phyloP scores from a whole-genome alignment of 495 filamentous ascomycete species.

The Penicillium malachiteum region DNA sequence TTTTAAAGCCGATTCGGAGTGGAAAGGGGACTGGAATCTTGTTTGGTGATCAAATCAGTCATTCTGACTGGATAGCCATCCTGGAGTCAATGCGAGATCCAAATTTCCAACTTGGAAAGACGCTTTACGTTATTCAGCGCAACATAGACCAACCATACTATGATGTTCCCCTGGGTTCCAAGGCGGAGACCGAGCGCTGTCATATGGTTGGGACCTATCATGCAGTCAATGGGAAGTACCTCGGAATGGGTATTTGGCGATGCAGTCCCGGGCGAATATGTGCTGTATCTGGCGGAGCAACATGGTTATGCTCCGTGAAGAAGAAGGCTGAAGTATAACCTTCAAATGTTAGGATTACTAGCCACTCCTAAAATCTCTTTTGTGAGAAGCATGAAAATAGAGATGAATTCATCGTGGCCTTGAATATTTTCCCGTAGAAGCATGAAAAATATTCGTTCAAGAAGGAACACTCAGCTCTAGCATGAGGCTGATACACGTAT shows the following conservation, averaged over 20 bases:
- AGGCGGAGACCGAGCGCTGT: background rate
- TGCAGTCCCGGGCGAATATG: slow-evolving; percentile 17
- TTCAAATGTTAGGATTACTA: too few species aligned
- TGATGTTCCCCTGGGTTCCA: slow-evolving; percentile 19
- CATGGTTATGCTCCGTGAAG: slow-evolving; percentile 18
- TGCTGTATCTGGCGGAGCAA: slow-evolving; percentile 16
- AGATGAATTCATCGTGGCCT: too few species aligned
- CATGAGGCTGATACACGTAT: too few species aligned
- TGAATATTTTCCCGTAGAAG: too few species aligned
- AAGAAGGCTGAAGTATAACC: background rate
- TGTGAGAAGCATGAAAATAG: too few species aligned
- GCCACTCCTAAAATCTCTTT: too few species aligned
- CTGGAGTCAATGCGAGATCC: slow-evolving; percentile 14
- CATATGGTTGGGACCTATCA: slow-evolving; percentile 31
- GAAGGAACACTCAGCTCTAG: too few species aligned
- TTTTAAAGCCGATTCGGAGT: slow-evolving; percentile 38
- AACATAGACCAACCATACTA: slow-evolving; percentile 24
- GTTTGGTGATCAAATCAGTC: slow-evolving; percentile 37
- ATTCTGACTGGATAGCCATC: slow-evolving; percentile 24
- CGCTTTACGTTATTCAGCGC: slow-evolving; percentile 30
- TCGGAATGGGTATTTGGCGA: slow-evolving; percentile 30
- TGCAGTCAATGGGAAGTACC: slow-evolving; percentile 20
- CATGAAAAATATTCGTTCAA: too few species aligned
- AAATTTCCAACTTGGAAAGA: slow-evolving; percentile 2
- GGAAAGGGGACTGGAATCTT: slow-evolving; percentile 44